Percentiles rank a stretch among this genome's conserved stretches.
Conservation (phyloP, 2,329 filamentous ascomycete species). For the Colletotrichum gigasporum region DNA sequence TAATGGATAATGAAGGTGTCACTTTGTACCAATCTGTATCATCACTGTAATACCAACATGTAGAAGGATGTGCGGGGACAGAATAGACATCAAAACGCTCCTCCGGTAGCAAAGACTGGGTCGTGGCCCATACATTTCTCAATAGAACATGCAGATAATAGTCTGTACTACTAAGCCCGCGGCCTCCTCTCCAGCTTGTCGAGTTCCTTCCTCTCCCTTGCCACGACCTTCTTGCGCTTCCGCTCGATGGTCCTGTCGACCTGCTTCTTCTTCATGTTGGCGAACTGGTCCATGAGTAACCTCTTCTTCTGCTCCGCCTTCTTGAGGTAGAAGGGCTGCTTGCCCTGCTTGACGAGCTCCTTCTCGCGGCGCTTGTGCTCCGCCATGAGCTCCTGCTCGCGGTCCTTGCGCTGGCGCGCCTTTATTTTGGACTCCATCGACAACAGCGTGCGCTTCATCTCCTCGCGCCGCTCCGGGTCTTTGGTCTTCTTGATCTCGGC, state of each 20-base stretch:
- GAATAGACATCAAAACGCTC: slow-evolving; percentile 2
- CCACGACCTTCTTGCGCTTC: slow-evolving; percentile 86
- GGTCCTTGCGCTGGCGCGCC: slow-evolving; percentile 74
- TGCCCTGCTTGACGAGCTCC: slow-evolving; percentile 85
- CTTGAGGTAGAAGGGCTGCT: slow-evolving; percentile 94
- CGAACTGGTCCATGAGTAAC: slow-evolving; percentile 80
- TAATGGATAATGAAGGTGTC: too few species aligned
- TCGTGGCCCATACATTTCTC: background rate
- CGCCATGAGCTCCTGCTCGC: slow-evolving; percentile 73
- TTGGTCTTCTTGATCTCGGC: slow-evolving; percentile 72
- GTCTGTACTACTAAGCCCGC: background rate
- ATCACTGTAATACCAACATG: slow-evolving; percentile 21
- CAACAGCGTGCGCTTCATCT: slow-evolving; percentile 76
- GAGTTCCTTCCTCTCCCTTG: slow-evolving; percentile 85
- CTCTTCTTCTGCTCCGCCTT: slow-evolving; percentile 90
- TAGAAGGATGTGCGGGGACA: background rate
- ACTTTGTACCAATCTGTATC: slow-evolving; percentile 26
- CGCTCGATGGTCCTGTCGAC: slow-evolving; percentile 86
- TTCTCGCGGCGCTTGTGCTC: slow-evolving; percentile 86
- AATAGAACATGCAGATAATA: background rate
- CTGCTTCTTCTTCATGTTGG: slow-evolving; percentile 85
- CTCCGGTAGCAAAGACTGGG: background rate
- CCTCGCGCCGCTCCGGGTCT: slow-evolving; percentile 71
- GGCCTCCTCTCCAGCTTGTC: slow-evolving; percentile 44
- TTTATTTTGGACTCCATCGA: slow-evolving; percentile 83